A percentile compares a stretch with the other conserved stretches of the same genome.
Evolutionary conservation across 495 filamentous ascomycete species (phyloP).

Genomic region (Parmelia sp.): DNA sequence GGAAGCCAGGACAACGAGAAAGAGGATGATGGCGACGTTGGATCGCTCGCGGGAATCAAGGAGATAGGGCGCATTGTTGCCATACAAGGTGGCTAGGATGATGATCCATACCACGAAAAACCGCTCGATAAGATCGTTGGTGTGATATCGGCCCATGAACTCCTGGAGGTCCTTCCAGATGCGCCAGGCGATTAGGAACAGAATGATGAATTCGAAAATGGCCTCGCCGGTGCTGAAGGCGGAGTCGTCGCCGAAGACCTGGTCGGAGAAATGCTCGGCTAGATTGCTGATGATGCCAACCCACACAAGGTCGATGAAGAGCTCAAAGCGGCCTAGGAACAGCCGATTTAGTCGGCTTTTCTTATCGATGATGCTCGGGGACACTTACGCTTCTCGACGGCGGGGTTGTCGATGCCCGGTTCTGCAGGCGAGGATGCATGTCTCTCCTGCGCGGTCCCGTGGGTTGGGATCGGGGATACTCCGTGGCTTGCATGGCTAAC

Average conservation of each 20-base stretch:
- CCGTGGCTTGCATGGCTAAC: background rate
- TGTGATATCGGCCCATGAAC: conserved; percentile 46
- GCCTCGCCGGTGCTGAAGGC: background rate
- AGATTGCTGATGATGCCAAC: conserved; percentile 42
- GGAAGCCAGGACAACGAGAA: conserved; percentile 11
- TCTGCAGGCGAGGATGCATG: background rate
- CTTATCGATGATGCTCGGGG: no score
- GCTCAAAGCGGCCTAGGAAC: conserved; percentile 38
- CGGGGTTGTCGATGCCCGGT: background rate
- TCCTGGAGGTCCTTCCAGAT: conserved; percentile 44
- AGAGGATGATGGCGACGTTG: conserved; percentile 23
- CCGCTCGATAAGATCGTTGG: conserved; percentile 44
- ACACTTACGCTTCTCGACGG: background rate
- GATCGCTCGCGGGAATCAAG: conserved; percentile 34
- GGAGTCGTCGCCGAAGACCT: conserved; percentile 38
- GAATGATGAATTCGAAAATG: conserved; percentile 24
- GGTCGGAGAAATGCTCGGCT: conserved; percentile 39
- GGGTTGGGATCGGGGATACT: background rate
- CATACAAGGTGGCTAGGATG: conserved; percentile 41
- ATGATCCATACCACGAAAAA: conserved; percentile 44
- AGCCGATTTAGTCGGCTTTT: no score
- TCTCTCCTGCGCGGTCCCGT: background rate
- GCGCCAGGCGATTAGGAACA: conserved; percentile 43
- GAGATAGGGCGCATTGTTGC: conserved; percentile 42
- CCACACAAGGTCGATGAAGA: conserved; percentile 46